Conservation (phyloP, 2,329 filamentous ascomycete genomes). For the Aspergillus clavatus region DNA sequence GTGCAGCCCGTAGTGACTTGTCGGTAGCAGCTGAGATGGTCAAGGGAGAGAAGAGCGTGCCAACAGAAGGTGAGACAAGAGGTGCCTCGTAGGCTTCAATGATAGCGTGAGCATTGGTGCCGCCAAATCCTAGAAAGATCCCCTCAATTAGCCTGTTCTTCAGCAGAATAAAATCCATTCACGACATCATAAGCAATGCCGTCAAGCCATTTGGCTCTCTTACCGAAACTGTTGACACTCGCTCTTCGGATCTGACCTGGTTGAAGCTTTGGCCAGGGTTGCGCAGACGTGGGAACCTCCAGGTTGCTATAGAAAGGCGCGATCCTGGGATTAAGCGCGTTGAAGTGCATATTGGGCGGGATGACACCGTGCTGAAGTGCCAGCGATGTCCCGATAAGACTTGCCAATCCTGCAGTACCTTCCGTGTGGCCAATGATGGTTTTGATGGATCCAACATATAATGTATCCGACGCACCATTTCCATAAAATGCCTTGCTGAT, state of each 20-base stretch:
- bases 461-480: too few relatives aligned
- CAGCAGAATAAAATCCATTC: too few relatives aligned
- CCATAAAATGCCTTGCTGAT: background rate
- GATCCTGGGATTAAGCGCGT: slow-evolving; percentile 15
- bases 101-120: slow-evolving; percentile 43
- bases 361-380: slow-evolving; percentile 21
- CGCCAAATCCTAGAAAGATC: too few relatives aligned
- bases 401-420: slow-evolving; percentile 17
- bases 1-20: too few relatives aligned
- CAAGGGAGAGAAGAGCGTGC: background rate
- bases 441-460: slow-evolving; percentile 22
- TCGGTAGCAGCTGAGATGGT: background rate
- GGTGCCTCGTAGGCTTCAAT: slow-evolving; percentile 20
- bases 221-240: slow-evolving; percentile 42
- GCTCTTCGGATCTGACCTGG: slow-evolving; percentile 10
- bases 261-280: background rate
- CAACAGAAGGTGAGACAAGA: background rate
- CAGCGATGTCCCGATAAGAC: slow-evolving; percentile 21
- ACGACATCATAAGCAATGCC: too few relatives aligned
- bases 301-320: slow-evolving; percentile 12
- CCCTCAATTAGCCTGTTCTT: too few relatives aligned
- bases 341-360: slow-evolving; percentile 14
- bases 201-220: too few relatives aligned
- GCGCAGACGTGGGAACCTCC: background rate
- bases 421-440: slow-evolving; percentile 29